phyloP scores from a whole-genome alignment of 768 basidiomycete species.

The Daedaleopsis nitida region DNA sequence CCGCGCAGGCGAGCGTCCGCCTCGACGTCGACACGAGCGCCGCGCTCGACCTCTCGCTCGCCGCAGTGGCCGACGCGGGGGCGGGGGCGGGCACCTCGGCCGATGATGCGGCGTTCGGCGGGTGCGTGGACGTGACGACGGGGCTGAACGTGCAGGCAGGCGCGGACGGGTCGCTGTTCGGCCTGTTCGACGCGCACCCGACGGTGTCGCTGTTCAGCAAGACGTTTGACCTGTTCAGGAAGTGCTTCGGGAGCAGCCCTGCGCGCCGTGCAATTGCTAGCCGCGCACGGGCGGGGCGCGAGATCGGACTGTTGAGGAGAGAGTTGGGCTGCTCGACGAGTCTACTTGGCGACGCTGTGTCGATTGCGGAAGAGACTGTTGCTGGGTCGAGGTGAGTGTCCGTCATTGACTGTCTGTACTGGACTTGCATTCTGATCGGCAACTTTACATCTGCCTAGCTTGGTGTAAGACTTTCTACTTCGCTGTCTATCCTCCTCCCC shows the following conservation, averaged over 20 bases:
- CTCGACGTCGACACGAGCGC: constrained; percentile 39
- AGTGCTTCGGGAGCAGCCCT: constrained; percentile 22
- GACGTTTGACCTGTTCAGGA: constrained; percentile 29
- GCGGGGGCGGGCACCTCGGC: constrained; percentile 13
- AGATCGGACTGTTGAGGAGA: background rate
- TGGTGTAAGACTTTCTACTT: too few relatives aligned
- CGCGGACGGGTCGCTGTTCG: constrained; percentile 26
- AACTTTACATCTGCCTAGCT: too few relatives aligned
- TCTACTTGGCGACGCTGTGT: constrained; percentile 1
- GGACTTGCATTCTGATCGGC: too few relatives aligned
- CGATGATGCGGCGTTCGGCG: constrained; percentile 12
- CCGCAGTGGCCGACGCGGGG: constrained; percentile 3
- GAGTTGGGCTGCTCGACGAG: constrained; percentile 4
- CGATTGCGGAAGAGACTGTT: constrained; percentile 10
- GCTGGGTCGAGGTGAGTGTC: constrained; percentile 11
- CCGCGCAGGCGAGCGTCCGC: constrained; percentile 41
- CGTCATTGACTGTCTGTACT: background rate
- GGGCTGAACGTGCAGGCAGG: constrained; percentile 24
- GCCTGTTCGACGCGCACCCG: constrained; percentile 23
- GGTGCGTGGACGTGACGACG: constrained; percentile 25
- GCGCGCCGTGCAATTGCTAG: constrained; percentile 16
- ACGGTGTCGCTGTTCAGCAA: constrained; percentile 24
- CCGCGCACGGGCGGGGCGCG: constrained; percentile 1
- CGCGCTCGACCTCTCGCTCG: constrained; percentile 30
- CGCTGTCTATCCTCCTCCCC: too few relatives aligned